Percentiles rank a stretch among this genome's conserved stretches.
These are phyloP conservation scores for Grosmannia serpens DNA, from an alignment of 2,329 filamentous ascomycete genomes.

Conservation along the genomic window DNA sequence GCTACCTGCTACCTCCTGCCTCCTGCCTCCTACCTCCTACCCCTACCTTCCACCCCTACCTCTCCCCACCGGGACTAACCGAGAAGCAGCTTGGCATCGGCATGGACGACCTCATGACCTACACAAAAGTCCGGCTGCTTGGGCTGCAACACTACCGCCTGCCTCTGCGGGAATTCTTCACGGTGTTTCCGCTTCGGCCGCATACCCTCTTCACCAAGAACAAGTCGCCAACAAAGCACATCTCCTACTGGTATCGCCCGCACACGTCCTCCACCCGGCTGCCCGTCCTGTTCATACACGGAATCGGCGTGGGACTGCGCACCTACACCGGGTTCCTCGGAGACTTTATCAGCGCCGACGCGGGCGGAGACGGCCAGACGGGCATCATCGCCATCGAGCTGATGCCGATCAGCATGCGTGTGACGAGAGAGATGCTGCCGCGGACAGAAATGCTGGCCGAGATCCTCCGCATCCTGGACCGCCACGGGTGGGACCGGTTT, in stretches of 20 bases:
- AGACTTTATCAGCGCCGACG: neutral
- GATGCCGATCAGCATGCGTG: slow-evolving; percentile 2
- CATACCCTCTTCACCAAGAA: neutral
- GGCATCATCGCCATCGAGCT: neutral
- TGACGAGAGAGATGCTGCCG: neutral
- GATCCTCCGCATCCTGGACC: neutral
- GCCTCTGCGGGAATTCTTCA: neutral
- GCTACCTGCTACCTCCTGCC: no score
- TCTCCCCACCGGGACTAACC: neutral
- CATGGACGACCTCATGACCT: neutral
- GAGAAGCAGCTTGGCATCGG: neutral
- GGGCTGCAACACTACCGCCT: neutral
- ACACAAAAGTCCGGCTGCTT: neutral
- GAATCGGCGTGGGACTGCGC: neutral
- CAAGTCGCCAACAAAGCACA: neutral
- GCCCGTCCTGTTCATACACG: neutral
- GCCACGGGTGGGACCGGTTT: slow-evolving; percentile 1
- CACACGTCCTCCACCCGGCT: neutral
- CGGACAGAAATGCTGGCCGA: neutral
- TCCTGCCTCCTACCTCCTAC: no score
- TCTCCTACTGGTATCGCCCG: slow-evolving; percentile 1
- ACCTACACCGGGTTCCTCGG: neutral
- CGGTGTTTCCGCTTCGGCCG: neutral
- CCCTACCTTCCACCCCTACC: no score
- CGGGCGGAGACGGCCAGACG: neutral